phyloP scores from a whole-genome alignment of 257 asterid species.

The Rhazya stricta region DNA sequence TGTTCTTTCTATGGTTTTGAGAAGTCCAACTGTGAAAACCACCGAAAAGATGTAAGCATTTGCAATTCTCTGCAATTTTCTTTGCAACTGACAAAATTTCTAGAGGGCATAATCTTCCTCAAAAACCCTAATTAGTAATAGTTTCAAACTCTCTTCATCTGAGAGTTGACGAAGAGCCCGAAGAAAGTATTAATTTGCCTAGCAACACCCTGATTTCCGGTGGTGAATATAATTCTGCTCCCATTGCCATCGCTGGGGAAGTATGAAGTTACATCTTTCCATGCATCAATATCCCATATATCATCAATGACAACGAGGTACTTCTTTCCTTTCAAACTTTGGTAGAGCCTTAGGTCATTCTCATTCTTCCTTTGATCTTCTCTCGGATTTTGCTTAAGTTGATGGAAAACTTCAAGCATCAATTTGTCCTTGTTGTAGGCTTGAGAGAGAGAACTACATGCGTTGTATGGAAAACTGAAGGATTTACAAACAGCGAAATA shows the following conservation, averaged over 20 bases:
- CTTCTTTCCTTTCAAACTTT: background rate
- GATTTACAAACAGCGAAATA: background rate
- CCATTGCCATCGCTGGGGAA: background rate
- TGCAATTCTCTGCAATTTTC: background rate
- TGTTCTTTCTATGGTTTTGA: background rate
- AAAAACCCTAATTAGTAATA: background rate
- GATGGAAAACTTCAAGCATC: conserved; percentile 3
- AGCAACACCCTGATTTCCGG: background rate
- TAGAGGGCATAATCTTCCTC: conserved; percentile 4
- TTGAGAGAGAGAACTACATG: conserved; percentile 4
- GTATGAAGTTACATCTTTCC: background rate
- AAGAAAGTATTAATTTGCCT: background rate
- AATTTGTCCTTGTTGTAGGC: background rate
- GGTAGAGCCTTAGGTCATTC: background rate
- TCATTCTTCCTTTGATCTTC: background rate
- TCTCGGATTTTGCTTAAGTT: background rate
- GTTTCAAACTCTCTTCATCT: background rate
- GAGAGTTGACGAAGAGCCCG: background rate
- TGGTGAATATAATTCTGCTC: conserved; percentile 1
- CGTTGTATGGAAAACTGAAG: background rate
- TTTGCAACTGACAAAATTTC: background rate
- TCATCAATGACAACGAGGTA: conserved; percentile 8
- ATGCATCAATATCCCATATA: background rate
- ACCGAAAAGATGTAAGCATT: conserved; percentile 15
- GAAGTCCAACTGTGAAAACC: conserved; percentile 6